These are phyloP conservation scores for Camelina hispida DNA, from an alignment of 345 rosid genomes.

Conservation along the genomic window DNA sequence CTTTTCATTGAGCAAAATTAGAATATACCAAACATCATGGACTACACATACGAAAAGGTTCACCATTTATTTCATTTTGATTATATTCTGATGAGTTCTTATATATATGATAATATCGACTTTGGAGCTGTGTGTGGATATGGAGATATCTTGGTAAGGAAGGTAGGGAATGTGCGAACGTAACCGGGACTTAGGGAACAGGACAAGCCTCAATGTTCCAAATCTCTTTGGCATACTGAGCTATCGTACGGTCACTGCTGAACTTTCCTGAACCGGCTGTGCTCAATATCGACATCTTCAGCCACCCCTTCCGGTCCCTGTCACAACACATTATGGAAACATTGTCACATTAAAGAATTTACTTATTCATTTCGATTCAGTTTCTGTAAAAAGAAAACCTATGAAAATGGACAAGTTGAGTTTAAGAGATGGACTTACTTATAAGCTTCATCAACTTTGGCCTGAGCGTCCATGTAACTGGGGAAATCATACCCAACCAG, in stretches of 20 bases:
- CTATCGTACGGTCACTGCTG: slow-evolving; percentile 87
- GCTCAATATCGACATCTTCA: slow-evolving; percentile 89
- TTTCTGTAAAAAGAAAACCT: background rate
- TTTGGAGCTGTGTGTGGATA: slow-evolving; percentile 15
- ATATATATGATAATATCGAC: slow-evolving; percentile 1
- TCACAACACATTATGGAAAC: slow-evolving; percentile 20
- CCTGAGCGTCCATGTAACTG: slow-evolving; percentile 86
- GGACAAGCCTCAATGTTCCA: slow-evolving; percentile 87
- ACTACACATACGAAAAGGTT: slow-evolving; percentile 24
- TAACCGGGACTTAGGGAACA: slow-evolving; percentile 50
- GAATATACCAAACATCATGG: slow-evolving; percentile 12
- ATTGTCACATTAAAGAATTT: background rate
- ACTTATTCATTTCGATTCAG: slow-evolving; percentile 10
- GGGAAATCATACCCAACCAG: slow-evolving; percentile 93
- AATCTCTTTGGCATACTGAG: slow-evolving; percentile 88
- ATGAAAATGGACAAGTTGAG: slow-evolving; percentile 18
- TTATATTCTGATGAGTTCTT: slow-evolving; percentile 19
- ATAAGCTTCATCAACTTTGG: slow-evolving; percentile 82
- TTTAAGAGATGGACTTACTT: slow-evolving; percentile 59
- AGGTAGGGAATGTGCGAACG: background rate
- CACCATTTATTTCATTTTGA: slow-evolving; percentile 28
- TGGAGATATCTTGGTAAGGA: slow-evolving; percentile 25
- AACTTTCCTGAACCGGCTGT: slow-evolving; percentile 93
- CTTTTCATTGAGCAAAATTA: slow-evolving; percentile 14
- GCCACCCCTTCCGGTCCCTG: slow-evolving; percentile 85